These are phyloP conservation scores for Lentinula aciculospora DNA, from an alignment of 768 basidiomycete species.

Conservation along the genomic window DNA sequence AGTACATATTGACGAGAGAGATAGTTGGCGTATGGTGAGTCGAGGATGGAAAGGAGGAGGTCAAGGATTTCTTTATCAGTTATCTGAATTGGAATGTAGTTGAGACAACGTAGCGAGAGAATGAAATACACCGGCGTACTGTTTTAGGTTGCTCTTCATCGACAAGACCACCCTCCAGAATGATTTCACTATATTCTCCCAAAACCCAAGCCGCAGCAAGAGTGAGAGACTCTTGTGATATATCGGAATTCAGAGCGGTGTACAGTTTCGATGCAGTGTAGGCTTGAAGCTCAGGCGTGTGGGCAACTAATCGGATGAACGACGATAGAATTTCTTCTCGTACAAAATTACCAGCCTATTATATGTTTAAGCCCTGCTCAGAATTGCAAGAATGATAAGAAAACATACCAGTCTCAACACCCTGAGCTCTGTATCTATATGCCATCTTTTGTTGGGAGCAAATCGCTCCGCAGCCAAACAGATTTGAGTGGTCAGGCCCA, in stretches of 20 bases:
- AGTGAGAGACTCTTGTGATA: constrained; percentile 95
- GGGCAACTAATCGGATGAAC: constrained; percentile 93
- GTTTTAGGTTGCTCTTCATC: constrained; percentile 65
- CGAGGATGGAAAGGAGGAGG: constrained; percentile 78
- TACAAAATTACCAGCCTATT: constrained; percentile 94
- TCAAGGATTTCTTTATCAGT: constrained; percentile 82
- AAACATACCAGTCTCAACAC: constrained; percentile 79
- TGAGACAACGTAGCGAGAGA: no score
- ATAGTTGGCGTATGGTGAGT: constrained; percentile 92
- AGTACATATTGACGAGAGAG: constrained; percentile 91
- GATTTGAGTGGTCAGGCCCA: constrained; percentile 96
- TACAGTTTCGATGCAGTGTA: constrained; percentile 94
- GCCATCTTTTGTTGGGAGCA: constrained; percentile 98
- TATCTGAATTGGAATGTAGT: constrained; percentile 36
- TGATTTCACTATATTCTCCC: constrained; percentile 91
- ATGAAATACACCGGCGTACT: constrained; percentile 31
- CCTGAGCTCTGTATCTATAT: constrained; percentile 94
- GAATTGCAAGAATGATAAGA: not conserved
- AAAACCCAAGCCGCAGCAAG: constrained; percentile 93
- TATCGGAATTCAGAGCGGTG: constrained; percentile 79
- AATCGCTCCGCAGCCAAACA: constrained; percentile 93
- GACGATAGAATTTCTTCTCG: constrained; percentile 92
- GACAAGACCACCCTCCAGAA: constrained; percentile 81
- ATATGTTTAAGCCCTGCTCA: not conserved
- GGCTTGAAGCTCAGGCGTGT: constrained; percentile 94